Conservation (phyloP, 2,329 filamentous ascomycete species). For the Calonectria crousiana region DNA sequence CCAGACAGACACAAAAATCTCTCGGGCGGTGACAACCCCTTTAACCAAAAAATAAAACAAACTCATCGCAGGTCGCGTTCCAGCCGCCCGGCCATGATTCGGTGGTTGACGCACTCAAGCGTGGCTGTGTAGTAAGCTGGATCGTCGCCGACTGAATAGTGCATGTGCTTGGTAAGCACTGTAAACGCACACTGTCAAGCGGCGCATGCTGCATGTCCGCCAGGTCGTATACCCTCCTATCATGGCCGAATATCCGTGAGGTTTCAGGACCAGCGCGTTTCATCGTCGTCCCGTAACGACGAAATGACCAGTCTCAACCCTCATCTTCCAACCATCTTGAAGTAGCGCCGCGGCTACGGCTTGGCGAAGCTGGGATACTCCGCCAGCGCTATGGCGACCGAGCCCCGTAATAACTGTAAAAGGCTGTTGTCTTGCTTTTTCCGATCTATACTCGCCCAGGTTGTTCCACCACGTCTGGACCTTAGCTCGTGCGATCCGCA, state of each 20-base stretch:
- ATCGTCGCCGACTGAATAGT: background rate
- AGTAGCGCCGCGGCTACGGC: slow-evolving; percentile 83
- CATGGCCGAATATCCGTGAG: background rate
- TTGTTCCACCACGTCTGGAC: slow-evolving; percentile 82
- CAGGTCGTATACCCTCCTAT: background rate
- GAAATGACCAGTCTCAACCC: slow-evolving; percentile 78
- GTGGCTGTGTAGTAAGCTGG: slow-evolving; percentile 9
- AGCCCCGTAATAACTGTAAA: slow-evolving; percentile 85
- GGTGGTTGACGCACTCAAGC: background rate
- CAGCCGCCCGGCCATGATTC: background rate
- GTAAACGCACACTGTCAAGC: background rate
- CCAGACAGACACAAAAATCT: background rate
- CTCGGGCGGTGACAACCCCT: background rate
- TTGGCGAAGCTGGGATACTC: slow-evolving; percentile 80
- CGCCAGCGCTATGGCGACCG: slow-evolving; percentile 82
- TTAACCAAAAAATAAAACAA: background rate
- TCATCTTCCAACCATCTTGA: slow-evolving; percentile 85
- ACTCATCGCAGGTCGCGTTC: background rate
- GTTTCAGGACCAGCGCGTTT: background rate
- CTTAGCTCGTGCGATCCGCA: slow-evolving; percentile 78
- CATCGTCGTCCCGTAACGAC: slow-evolving; percentile 72
- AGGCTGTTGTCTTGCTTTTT: slow-evolving; percentile 60
- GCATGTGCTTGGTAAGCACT: background rate
- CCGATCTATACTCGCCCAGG: slow-evolving; percentile 73
- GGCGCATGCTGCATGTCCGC: background rate